Base-by-base conservation (phyloP, 441 rosid genomes). In the Syzygium malaccense region DNA sequence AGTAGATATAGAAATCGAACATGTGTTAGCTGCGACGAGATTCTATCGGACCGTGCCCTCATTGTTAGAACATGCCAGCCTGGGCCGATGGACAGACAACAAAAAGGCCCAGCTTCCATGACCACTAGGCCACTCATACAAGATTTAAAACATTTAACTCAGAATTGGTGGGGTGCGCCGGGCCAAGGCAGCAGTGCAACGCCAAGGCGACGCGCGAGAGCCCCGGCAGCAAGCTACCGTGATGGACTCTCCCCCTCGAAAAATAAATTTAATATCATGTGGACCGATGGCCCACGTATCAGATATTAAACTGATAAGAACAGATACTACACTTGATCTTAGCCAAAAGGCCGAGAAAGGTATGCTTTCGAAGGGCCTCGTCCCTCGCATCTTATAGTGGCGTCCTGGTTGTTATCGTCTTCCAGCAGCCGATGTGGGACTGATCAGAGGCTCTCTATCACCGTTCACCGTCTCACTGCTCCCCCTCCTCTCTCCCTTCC, bases 321-420 rank as follows among this genome's bases (percentile, higher is more conserved):
- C 87, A 86, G 87, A 86, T 60, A 86, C 87, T 86, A 86, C 87
- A 86, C 87, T 60, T 86, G 87, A 86, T 86, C 87, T 86, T 86
- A 86, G 87, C 87, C 87, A 86, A 86, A 86, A 86, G 87, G 87
- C 87, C 87, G 87, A 86, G 87, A 86, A 86, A 86, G 87, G 87
- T 86, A 86, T 86, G 80, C 13, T 6, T 30, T 0, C 1, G 2
- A 2, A 0, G 0, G 0, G 0, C 0, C 0, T 6, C 15, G 0
- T 71, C 8, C 2, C 18, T 71, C 5, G n/a, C 9, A 0, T 71
- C n/a, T 71, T 37, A 37, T 3, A 37, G 8, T 23, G 4, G 5
- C 0, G 3, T 6, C 9, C 10, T 0, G 14, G 28, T 37, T 37
- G 10, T 23, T 5, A 11, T 15, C 83, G n/a, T 23, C n/a, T 12